Base-by-base conservation (phyloP, 1,284 basidiomycete species). In the Volvariella surrecta region DNA sequence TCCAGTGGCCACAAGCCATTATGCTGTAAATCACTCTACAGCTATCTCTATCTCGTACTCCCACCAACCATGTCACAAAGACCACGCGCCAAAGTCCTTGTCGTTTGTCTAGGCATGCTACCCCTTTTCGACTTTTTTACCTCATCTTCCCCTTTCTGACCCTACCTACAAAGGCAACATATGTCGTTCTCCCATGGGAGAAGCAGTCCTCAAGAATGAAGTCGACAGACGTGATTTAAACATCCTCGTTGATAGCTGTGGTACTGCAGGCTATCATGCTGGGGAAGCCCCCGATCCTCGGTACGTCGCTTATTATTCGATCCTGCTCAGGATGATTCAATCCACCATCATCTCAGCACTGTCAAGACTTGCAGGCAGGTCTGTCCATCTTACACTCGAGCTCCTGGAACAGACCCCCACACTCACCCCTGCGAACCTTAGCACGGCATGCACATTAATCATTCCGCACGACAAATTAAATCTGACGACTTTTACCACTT, bases 171-270 rank as follows among this genome's bases (percentile, higher is more conserved):
- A 73, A n/a, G 83, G 84, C 13, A 87, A 87, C 57, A 86, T 87
- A 46, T 86, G 83, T 55, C 76, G 84, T 32, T 85, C 82, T 22
- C 85, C 84, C 1, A 84, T 89, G 74, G 85, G 85, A 22, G 83
- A 88, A 60, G 86, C 83, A 3, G 82, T 88, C 21, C 67, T 88
- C 15, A 63, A 58, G 44, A 68, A 81, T 43, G 67, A 78, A 45
- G 82, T 82, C 3, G 63, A 67, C 41, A 71, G 79, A 53, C 74
- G 83, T 34, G 76, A 76, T 8, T 54, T 87, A 30, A 71, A 81
- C 39, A 67, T 87, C 48, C 54, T 58, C 10, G 79, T 87, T 21
- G 83, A 87, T 52, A 86, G 82, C 44, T 79, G 78, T 48, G 85
- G 85, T 4, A 89, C 83, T 3, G 75, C 72, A 21, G 76, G 68